phyloP scores from a whole-genome alignment of 192 early-diverging fungal species.

The Polychytrium aggregatum region DNA sequence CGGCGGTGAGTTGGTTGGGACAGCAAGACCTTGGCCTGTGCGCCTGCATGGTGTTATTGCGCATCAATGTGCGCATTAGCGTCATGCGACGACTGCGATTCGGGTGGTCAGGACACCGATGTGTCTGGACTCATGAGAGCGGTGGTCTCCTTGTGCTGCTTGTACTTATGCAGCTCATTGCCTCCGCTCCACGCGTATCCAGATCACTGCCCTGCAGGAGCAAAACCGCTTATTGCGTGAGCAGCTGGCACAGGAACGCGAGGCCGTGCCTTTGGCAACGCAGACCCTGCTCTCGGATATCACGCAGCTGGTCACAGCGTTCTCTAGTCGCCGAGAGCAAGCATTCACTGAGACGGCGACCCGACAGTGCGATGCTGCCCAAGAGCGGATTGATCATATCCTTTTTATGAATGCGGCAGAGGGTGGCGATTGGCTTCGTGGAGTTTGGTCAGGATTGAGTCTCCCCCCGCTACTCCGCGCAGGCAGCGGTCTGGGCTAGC shows the following conservation, averaged over 20 bases:
- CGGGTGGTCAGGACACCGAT: neutral
- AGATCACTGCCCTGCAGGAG: conserved; percentile 17
- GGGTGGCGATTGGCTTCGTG: no score
- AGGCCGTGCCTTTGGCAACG: conserved; percentile 3
- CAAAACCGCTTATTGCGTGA: conserved; percentile 15
- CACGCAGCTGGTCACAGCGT: conserved; percentile 13
- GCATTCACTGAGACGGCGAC: conserved; percentile 1
- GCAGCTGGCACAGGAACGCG: conserved; percentile 4
- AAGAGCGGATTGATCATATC: no score
- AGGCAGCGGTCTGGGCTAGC: no score
- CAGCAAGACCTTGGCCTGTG: no score
- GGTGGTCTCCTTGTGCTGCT: conserved; percentile 3
- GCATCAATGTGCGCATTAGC: neutral
- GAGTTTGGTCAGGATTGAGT: no score
- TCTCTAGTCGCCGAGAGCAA: conserved; percentile 2
- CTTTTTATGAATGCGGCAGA: no score
- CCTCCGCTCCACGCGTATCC: neutral
- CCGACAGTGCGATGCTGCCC: no score
- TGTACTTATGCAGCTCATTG: neutral
- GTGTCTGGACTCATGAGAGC: conserved; percentile 4
- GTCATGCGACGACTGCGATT: no score
- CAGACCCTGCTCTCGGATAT: conserved; percentile 11
- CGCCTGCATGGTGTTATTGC: no score
- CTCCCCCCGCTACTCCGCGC: no score
- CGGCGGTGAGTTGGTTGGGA: no score